Percentiles rank a stretch among this genome's conserved stretches.
Evolutionary conservation across 139 green algal species (phyloP).

Genomic region (Nannochloris sp.): DNA sequence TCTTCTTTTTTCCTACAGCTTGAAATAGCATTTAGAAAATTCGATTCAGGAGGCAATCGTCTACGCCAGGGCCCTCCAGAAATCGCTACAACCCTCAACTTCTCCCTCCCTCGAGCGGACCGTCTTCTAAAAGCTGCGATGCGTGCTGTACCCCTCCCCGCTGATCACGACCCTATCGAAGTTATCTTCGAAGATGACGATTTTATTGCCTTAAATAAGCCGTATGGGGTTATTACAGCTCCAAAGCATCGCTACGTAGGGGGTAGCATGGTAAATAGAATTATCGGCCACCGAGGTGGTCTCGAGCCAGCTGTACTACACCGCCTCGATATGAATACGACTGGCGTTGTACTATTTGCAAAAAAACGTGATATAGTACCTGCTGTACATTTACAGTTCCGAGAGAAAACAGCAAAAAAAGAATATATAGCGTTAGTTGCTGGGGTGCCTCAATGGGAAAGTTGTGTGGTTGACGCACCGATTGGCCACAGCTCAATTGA

Average conservation of each 20-base stretch:
- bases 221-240: slow-evolving; percentile 51
- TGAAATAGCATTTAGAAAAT: slow-evolving; percentile 27
- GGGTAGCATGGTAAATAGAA: slow-evolving; percentile 67
- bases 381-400: slow-evolving; percentile 60
- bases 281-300: slow-evolving; percentile 35
- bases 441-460: slow-evolving; percentile 24
- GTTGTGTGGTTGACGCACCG: slow-evolving; percentile 45
- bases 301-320: slow-evolving; percentile 44
- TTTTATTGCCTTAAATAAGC: slow-evolving; percentile 78
- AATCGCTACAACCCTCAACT: slow-evolving; percentile 27
- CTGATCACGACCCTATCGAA: slow-evolving; percentile 41
- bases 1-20: slow-evolving; percentile 18
- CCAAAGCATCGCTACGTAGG: slow-evolving; percentile 63
- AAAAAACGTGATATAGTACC: slow-evolving; percentile 49
- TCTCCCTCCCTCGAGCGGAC: slow-evolving; percentile 10
- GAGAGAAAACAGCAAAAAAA: slow-evolving; percentile 49
- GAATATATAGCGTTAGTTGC: slow-evolving; percentile 61
- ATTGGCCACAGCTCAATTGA: slow-evolving; percentile 49
- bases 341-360: slow-evolving; percentile 68
- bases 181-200: slow-evolving; percentile 67
- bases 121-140: slow-evolving; percentile 35
- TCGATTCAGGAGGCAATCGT: slow-evolving; percentile 15
- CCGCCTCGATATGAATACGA: slow-evolving; percentile 74
- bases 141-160: slow-evolving; percentile 42
- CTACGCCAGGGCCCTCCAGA: slow-evolving; percentile 22